These are phyloP conservation scores for Colletotrichum destructivum DNA, from an alignment of 2,329 filamentous ascomycete species.

Conservation along the genomic window DNA sequence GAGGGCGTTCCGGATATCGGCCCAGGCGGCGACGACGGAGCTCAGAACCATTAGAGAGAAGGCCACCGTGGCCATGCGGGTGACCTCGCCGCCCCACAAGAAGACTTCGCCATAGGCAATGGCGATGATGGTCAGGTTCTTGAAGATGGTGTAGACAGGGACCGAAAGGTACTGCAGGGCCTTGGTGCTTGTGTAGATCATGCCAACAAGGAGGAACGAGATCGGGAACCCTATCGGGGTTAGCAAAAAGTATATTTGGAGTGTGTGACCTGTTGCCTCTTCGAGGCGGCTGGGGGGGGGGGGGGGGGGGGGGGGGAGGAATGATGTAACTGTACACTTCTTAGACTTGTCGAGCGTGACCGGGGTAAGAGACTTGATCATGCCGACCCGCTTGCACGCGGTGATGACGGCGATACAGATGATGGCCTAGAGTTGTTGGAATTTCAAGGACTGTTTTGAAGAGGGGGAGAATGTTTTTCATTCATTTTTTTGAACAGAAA, in stretches of 20 bases:
- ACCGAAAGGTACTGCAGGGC: slow-evolving; percentile 97
- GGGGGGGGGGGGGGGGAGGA: neutral
- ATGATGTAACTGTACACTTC: slow-evolving; percentile 77
- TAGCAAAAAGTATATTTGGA: slow-evolving; percentile 38
- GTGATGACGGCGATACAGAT: slow-evolving; percentile 91
- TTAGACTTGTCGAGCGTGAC: slow-evolving; percentile 92
- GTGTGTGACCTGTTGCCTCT: neutral
- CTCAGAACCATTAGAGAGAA: slow-evolving; percentile 98
- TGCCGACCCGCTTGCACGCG: slow-evolving; percentile 81
- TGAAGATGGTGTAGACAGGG: slow-evolving; percentile 99
- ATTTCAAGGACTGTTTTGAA: slow-evolving; percentile 16
- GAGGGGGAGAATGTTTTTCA: no score
- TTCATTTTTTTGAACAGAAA: neutral
- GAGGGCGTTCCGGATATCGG: slow-evolving; percentile 91
- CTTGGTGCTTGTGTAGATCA: slow-evolving; percentile 99
- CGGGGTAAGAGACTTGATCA: slow-evolving; percentile 85
- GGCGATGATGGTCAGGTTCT: slow-evolving; percentile 98
- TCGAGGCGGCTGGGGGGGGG: slow-evolving; percentile 4
- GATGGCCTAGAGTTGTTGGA: slow-evolving; percentile 72
- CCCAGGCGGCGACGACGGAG: slow-evolving; percentile 97
- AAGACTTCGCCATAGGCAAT: slow-evolving; percentile 98
- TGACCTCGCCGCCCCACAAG: slow-evolving; percentile 96
- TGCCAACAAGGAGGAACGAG: slow-evolving; percentile 94
- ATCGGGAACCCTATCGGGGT: slow-evolving; percentile 87
- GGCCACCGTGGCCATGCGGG: slow-evolving; percentile 87